phyloP scores from a whole-genome alignment of 176 grass and related monocot genomes.

The Carex littledalei region DNA sequence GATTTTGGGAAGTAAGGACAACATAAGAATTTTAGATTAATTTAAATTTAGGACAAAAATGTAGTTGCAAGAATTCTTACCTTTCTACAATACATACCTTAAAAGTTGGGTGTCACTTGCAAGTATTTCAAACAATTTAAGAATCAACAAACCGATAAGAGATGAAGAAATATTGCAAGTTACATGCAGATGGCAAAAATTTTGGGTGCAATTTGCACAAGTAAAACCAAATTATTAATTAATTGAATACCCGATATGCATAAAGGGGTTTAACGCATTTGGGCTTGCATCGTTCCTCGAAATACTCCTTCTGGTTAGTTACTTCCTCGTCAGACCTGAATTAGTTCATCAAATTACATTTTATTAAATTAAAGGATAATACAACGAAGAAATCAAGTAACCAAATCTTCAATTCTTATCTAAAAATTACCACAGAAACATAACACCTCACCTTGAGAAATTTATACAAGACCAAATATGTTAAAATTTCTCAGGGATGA shows the following conservation, averaged over 20 bases:
- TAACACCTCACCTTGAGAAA: background rate
- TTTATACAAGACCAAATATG: slow-evolving; percentile 1
- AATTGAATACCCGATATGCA: slow-evolving; percentile 50
- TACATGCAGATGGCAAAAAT: background rate
- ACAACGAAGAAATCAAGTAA: background rate
- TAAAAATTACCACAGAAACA: background rate
- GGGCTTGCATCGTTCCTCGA: slow-evolving; percentile 56
- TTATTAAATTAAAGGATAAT: background rate
- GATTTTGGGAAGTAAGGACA: background rate
- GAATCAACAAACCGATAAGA: background rate
- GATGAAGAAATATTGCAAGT: background rate
- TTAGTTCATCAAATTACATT: slow-evolving; percentile 9
- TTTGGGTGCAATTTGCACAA: slow-evolving; percentile 14
- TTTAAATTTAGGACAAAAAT: background rate
- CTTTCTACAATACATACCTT: background rate
- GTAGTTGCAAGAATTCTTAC: background rate
- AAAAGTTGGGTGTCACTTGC: background rate
- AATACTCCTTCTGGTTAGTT: slow-evolving; percentile 58
- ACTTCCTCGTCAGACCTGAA: slow-evolving; percentile 78
- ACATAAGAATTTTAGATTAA: background rate
- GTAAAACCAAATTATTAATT: background rate
- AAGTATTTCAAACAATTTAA: background rate
- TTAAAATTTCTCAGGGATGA: background rate
- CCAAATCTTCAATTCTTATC: background rate
- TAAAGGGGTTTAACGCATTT: slow-evolving; percentile 75